Conservation (phyloP, 441 rosid genomes). For the Kokia cookei region DNA sequence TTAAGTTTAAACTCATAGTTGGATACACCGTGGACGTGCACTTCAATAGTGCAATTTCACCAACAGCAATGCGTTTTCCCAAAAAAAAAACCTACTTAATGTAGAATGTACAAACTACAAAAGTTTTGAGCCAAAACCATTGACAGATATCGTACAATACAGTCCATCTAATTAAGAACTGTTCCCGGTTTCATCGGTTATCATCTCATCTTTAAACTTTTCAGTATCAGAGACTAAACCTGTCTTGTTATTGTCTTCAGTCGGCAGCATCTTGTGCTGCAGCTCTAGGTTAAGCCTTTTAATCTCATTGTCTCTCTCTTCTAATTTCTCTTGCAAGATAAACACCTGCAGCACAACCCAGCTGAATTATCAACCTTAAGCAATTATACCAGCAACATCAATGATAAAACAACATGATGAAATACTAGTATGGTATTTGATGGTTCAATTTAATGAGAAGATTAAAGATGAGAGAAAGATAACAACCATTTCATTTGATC, state of each 20-base stretch:
- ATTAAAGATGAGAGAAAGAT: conserved; percentile 5
- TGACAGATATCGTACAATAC: conserved; percentile 13
- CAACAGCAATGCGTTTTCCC: not conserved
- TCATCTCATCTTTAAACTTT: conserved; percentile 16
- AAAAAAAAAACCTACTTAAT: conserved; percentile 11
- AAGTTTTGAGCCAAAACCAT: not conserved
- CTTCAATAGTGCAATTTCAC: not conserved
- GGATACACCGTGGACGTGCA: not conserved
- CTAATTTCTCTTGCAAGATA: conserved; percentile 63
- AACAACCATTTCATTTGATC: conserved; percentile 79
- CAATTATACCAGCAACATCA: not conserved
- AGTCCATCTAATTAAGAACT: conserved; percentile 1
- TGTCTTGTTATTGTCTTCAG: conserved; percentile 23
- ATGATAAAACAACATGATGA: not conserved
- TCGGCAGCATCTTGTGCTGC: conserved; percentile 20
- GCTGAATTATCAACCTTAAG: not conserved
- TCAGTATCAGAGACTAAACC: conserved; percentile 13
- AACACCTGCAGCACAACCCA: conserved; percentile 43
- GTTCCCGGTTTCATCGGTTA: conserved; percentile 20
- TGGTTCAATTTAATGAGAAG: not conserved
- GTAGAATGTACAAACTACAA: conserved; percentile 27
- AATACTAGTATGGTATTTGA: not conserved
- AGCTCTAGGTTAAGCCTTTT: conserved; percentile 36
- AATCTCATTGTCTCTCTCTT: conserved; percentile 53
- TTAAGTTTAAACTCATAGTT: not conserved